Evolutionary conservation across 371 early-diverging fungal genomes (phyloP).

Genomic region (Encephalitozoon cuniculi): DNA sequence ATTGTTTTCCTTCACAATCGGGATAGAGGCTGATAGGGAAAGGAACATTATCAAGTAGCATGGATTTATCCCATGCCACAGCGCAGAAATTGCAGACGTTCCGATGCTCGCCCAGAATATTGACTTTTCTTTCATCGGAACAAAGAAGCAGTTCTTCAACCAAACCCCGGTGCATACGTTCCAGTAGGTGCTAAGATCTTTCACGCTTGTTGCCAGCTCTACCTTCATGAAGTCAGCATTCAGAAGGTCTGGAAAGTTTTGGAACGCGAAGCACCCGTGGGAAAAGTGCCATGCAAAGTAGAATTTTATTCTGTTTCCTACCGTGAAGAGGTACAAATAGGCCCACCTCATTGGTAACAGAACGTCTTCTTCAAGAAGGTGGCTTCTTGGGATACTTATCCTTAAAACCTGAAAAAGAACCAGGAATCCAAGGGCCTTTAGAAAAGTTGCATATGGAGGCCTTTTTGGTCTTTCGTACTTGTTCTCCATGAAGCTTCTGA

Average conservation of each 20-base stretch:
- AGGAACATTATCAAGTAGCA: constrained; percentile 50
- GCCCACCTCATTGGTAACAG: not conserved
- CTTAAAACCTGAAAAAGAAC: not conserved
- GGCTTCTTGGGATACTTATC: not conserved
- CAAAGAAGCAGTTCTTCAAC: constrained; percentile 49
- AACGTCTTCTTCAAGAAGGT: not conserved
- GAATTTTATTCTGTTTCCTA: constrained; percentile 36
- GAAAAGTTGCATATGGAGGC: not conserved
- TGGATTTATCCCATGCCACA: constrained; percentile 45
- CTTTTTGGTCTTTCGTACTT: constrained; percentile 10
- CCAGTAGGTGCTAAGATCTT: constrained; percentile 46
- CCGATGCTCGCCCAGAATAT: constrained; percentile 37
- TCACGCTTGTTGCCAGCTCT: constrained; percentile 40
- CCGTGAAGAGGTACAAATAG: constrained; percentile 30
- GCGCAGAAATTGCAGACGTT: constrained; percentile 41
- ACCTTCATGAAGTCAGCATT: constrained; percentile 46
- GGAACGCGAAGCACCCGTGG: constrained; percentile 32
- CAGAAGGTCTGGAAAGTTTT: constrained; percentile 15
- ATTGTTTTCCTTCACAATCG: constrained; percentile 18
- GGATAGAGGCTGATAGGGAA: constrained; percentile 31
- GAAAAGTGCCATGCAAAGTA: constrained; percentile 54
- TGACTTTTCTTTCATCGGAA: constrained; percentile 10
- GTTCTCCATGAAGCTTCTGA: constrained; percentile 8
- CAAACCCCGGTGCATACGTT: constrained; percentile 42
- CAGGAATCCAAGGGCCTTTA: constrained; percentile 19